phyloP scores from a whole-genome alignment of 2,329 filamentous ascomycete genomes.

The Botrytis byssoidea region DNA sequence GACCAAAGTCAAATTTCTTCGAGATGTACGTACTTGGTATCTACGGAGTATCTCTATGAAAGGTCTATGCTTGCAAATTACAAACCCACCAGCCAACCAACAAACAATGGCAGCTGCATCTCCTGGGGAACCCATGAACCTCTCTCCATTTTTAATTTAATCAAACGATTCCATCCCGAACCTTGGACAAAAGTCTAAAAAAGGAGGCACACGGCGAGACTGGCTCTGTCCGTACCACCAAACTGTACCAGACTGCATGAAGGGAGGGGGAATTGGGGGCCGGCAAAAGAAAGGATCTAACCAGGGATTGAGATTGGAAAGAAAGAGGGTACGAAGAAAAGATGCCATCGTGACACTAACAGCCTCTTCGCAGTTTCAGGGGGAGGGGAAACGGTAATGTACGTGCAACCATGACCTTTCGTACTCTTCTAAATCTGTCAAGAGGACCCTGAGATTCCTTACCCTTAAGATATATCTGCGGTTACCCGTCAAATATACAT shows the following conservation, averaged over 20 bases:
- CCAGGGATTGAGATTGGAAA: conserved; percentile 7
- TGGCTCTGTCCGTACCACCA: not conserved
- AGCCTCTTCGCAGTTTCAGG: conserved; percentile 1
- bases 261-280: not conserved
- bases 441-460: not conserved
- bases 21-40: not conserved
- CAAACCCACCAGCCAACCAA: not conserved
- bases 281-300: not conserved
- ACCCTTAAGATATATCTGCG: not conserved
- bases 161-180: not conserved
- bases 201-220: not conserved
- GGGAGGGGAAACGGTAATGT: not conserved
- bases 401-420: not conserved
- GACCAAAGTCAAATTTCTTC: not conserved
- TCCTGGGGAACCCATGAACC: conserved; percentile 2
- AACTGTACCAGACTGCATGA: not conserved
- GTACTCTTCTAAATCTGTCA: not conserved
- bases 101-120: not conserved
- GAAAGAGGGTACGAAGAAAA: not conserved
- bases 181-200: not conserved
- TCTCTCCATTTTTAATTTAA: conserved; percentile 1
- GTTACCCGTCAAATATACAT: not conserved
- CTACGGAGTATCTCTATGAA: not conserved
- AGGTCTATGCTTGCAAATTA: conserved; percentile 1
- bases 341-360: not conserved